phyloP scores from a whole-genome alignment of 2,329 filamentous ascomycete genomes.

The Stemphylium lycopersici region DNA sequence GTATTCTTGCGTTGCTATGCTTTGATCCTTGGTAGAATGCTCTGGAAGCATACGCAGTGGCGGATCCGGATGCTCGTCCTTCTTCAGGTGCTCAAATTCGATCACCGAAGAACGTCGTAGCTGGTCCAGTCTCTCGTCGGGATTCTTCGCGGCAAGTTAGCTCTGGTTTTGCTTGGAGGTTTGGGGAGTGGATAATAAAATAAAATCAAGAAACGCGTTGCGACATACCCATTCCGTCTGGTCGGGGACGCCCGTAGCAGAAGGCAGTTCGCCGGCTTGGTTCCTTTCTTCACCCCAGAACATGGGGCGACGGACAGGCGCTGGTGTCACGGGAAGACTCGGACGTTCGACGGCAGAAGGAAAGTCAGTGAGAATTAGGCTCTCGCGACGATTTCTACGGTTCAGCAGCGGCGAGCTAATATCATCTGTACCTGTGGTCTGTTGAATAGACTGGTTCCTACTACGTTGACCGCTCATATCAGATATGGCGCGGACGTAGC shows the following conservation, averaged over 20 bases:
- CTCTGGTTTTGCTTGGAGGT: slow-evolving; percentile 14
- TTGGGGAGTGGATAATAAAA: slow-evolving; percentile 29
- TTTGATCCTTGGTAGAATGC: slow-evolving; percentile 33
- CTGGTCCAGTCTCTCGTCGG: slow-evolving; percentile 53
- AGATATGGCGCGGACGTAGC: slow-evolving; percentile 77
- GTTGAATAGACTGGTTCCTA: slow-evolving; percentile 50
- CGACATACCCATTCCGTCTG: slow-evolving; percentile 94
- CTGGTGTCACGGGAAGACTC: slow-evolving; percentile 88
- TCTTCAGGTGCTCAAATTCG: slow-evolving; percentile 50
- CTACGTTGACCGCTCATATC: slow-evolving; percentile 65
- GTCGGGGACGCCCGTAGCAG: slow-evolving; percentile 80
- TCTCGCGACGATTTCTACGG: slow-evolving; percentile 53
- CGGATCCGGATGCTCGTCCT: slow-evolving; percentile 37
- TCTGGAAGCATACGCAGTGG: slow-evolving; percentile 46
- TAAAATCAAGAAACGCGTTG: slow-evolving; percentile 45
- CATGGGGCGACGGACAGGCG: slow-evolving; percentile 71
- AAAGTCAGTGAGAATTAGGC: slow-evolving; percentile 82
- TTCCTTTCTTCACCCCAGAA: slow-evolving; percentile 70
- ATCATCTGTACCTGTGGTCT: slow-evolving; percentile 33
- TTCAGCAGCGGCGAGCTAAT: slow-evolving; percentile 43
- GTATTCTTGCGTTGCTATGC: slow-evolving; percentile 4
- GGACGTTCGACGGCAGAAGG: slow-evolving; percentile 81
- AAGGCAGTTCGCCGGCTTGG: slow-evolving; percentile 66
- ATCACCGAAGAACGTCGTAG: slow-evolving; percentile 54
- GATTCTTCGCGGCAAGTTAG: slow-evolving; percentile 52